Percentiles rank a stretch among this genome's conserved stretches.
Evolutionary conservation across 2,329 filamentous ascomycete genomes (phyloP).

Genomic region (Aureobasidium sp.): DNA sequence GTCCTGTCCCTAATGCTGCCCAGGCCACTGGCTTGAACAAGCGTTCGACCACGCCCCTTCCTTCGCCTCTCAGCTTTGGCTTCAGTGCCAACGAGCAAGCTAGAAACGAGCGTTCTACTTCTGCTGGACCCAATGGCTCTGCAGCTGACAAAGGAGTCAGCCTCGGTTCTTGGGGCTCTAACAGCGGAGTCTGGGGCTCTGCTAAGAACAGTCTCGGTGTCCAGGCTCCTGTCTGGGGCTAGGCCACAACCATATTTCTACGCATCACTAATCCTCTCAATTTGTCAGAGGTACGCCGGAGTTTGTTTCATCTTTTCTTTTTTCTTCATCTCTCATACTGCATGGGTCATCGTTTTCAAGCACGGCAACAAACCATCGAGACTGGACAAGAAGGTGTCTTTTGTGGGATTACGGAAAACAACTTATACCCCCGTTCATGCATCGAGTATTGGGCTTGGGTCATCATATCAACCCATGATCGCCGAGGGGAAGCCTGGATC

Average conservation of each 20-base stretch:
- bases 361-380: background rate
- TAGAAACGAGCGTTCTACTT: conserved; percentile 45
- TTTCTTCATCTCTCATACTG: background rate
- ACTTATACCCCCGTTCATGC: conserved; percentile 4
- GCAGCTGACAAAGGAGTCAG: conserved; percentile 35
- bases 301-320: background rate
- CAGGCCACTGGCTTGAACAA: conserved; percentile 55
- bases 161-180: conserved; percentile 64
- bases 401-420: background rate
- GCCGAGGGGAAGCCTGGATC: too few species aligned
- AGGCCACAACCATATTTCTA: conserved; percentile 22
- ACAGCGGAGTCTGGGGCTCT: conserved; percentile 76
- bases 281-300: background rate
- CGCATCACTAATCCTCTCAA: background rate
- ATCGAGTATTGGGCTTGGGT: background rate
- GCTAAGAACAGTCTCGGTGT: conserved; percentile 68
- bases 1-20: conserved; percentile 50
- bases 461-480: background rate
- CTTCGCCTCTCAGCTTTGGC: conserved; percentile 76
- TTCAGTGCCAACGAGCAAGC: conserved; percentile 52
- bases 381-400: background rate
- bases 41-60: conserved; percentile 79
- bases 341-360: conserved; percentile 2
- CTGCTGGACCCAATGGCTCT: conserved; percentile 50
- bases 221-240: conserved; percentile 93